Conservation (phyloP, 148 eudicot species). For the Selenicereus undatus region DNA sequence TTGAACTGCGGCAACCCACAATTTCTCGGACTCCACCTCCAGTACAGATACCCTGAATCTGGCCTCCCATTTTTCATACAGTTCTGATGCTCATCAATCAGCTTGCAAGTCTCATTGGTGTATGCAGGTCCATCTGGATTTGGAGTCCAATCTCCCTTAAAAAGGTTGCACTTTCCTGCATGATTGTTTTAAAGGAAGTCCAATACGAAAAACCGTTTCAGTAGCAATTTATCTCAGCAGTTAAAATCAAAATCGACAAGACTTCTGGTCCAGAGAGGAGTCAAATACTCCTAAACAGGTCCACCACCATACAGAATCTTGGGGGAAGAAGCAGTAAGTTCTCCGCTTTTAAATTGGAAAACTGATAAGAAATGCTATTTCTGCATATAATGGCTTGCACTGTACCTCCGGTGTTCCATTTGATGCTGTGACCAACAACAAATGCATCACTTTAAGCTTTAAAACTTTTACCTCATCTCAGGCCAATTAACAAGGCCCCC, state of each 20-base stretch:
- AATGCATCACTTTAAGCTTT: not conserved
- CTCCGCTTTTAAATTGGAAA: not conserved
- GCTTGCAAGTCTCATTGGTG: conserved; percentile 64
- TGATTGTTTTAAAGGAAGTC: not conserved
- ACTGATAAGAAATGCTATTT: not conserved
- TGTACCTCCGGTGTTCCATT: not conserved
- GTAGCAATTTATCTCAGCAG: not conserved
- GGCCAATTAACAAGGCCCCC: not conserved
- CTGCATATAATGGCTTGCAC: not conserved
- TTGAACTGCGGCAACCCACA: conserved; percentile 64
- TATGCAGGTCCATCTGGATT: conserved; percentile 54
- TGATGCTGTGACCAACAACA: not conserved
- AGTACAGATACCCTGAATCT: conserved; percentile 65
- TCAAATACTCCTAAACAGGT: not conserved
- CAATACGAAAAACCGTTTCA: not conserved
- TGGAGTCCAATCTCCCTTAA: conserved; percentile 73
- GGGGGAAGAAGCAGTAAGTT: not conserved
- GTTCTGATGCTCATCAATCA: conserved; percentile 66
- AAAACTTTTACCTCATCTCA: not conserved
- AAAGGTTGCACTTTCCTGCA: conserved; percentile 64
- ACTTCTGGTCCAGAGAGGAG: not conserved
- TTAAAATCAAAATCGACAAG: not conserved
- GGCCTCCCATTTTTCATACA: conserved; percentile 83
- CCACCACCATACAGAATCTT: not conserved
- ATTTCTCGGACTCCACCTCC: conserved; percentile 73